Base-by-base conservation (phyloP, 371 early-diverging fungal species). In the Saksenaea vasiformis region DNA sequence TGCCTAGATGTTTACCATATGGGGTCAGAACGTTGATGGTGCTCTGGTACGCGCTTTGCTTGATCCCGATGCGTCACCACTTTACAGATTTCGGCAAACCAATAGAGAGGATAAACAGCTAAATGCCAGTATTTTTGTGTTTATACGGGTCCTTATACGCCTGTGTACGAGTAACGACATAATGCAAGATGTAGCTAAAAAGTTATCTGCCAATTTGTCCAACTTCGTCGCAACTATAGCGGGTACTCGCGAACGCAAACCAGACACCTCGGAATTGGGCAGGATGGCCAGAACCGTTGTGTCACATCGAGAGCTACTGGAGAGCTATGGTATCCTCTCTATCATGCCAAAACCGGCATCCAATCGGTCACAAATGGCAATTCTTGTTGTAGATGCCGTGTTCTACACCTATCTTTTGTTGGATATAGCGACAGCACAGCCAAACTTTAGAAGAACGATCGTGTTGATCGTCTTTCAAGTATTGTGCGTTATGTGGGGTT, bases 401-500 rank as follows among this genome's bases (percentile, higher is more conserved):
- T 73, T 78, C n/a, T 54, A 59, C 47, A 53, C 55, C 15, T 78
- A 67, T 38, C 28, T 79, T 2, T 43, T 79, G 26, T 60, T 79
- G 0, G 76, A 74, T 60, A 56, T 54, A 4, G 70, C 69, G 1
- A 24, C 55, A 7, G 27, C 36, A 2, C 76, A 76, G 72, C 39
- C 66, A 3, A 35, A 26, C 2, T 56, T 53, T 34, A 47, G 8
- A 10, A 26, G 22, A 22, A 17, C 51, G 10, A 22, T 22, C 9
- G 0, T 47, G 17, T 11, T 47, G 17, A 64, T 3, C 38, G 26
- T 4, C 44, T 60, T 28, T 15, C 63, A 43, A 38, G 58, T 8
- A 37, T n/a, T 76, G 11, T 60, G 57, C 31, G 55, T 34, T 9
- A 54, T 66, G 10, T 76, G 74, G 74, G 1, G 27, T 1, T 58